Percentiles rank a stretch among this genome's conserved stretches.
phyloP scores from a whole-genome alignment of 768 basidiomycete genomes.

The Lactarius hengduanensis region DNA sequence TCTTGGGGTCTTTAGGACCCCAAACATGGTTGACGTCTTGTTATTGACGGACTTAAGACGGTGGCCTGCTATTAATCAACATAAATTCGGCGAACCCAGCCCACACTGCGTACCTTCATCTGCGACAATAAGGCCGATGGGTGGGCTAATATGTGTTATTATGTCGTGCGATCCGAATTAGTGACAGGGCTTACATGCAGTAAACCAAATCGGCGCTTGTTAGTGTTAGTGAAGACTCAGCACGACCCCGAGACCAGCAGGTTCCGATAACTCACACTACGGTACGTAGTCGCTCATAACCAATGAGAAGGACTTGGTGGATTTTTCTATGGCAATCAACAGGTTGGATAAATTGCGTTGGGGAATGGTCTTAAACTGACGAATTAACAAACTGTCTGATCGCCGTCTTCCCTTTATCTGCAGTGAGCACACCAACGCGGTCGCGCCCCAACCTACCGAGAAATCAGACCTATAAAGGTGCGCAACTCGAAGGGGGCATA shows the following conservation, averaged over 20 bases:
- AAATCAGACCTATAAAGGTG: not conserved
- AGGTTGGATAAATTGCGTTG: slow-evolving; percentile 6
- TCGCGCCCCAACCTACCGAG: slow-evolving; percentile 51
- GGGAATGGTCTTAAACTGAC: slow-evolving; percentile 41
- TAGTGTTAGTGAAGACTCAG: slow-evolving; percentile 7
- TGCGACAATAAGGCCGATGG: slow-evolving; percentile 90
- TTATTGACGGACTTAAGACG: slow-evolving; percentile 88
- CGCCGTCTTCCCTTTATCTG: slow-evolving; percentile 53
- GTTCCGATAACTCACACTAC: slow-evolving; percentile 54
- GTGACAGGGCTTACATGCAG: slow-evolving; percentile 52
- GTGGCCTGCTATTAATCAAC: slow-evolving; percentile 55
- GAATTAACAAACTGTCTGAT: slow-evolving; percentile 74
- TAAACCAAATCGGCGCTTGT: slow-evolving; percentile 54
- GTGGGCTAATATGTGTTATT: slow-evolving; percentile 53
- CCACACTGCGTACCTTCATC: slow-evolving; percentile 73
- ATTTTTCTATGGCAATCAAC: slow-evolving; percentile 47
- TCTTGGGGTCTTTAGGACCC: slow-evolving; percentile 67
- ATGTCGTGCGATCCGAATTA: not conserved
- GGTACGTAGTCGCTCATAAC: slow-evolving; percentile 86
- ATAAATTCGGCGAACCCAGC: not conserved
- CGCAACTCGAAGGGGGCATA: slow-evolving; percentile 35
- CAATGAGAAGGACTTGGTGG: slow-evolving; percentile 88
- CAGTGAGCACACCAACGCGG: slow-evolving; percentile 56
- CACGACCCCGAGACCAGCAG: slow-evolving; percentile 6
- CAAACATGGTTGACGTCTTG: slow-evolving; percentile 88